Evolutionary conservation across 164 flowering plant genomes (phyloP), one percentile per base, ranked within the genome.

Genomic region (Annona cherimola): DNA sequence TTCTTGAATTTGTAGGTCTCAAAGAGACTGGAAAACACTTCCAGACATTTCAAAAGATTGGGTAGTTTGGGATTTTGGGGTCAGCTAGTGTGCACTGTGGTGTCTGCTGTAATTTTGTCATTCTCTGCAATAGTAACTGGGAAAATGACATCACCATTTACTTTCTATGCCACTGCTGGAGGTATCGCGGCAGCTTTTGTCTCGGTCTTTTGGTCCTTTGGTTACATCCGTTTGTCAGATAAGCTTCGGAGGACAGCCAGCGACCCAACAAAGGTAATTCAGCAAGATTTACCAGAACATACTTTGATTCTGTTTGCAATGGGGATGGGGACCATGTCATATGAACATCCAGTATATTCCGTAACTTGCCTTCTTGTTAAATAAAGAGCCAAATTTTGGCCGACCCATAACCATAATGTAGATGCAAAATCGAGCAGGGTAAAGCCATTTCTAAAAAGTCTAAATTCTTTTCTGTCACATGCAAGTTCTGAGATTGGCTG

Each of bases 31-130:
- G 95, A 90, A 85, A 93, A 66, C n/a, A 93, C 99, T 1, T 78
- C 98, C 3, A 88, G 90, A 79, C 82, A 88, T 76, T 93, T 96
- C 85, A 91, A 83, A 88, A 80, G 95, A 71, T 78, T 93, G 75
- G 98, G 99, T 3, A 84, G 81, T 79, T 81, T 91, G 62, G 99
- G 97, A 68, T 87, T 96, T 78, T 96, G 97, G 99, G 87, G 90
- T 18, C 99, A 96, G 81, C 84, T 96, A 16, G 92, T 92, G 55
- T 86, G 90, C 81, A 89, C 99, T 20, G 69, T 87, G 45, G 96
- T 91, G 35, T 74, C 97, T 18, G 99, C 99, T 71, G 97, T 87
- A 63, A 91, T 96, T 67, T 90, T 96, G 39, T 90, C 99, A 0
- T 96, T 96, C 77, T 93, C 99, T 0, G 76, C 86, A 68, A 87